Evolutionary conservation across 1,284 basidiomycete species (phyloP).

Genomic region (Takashimella tepidaria): DNA sequence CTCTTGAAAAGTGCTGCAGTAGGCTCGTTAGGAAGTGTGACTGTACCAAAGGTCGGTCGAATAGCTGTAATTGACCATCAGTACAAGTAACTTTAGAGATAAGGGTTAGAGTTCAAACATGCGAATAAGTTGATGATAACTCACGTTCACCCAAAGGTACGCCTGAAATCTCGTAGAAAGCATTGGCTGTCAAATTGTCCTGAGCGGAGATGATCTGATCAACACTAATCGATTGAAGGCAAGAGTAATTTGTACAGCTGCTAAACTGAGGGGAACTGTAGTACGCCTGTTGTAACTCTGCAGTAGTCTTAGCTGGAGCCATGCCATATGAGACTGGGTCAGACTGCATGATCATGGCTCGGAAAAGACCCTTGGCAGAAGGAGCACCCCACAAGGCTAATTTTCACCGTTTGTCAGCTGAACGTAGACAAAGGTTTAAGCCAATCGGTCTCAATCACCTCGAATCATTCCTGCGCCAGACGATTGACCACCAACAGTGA

Average conservation of each 20-base stretch:
- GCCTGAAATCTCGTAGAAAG: slow-evolving; percentile 19
- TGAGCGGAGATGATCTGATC: slow-evolving; percentile 55
- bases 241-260: slow-evolving; percentile 39
- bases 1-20: slow-evolving; percentile 62
- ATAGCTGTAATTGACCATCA: slow-evolving; percentile 30
- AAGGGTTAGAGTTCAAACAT: neutral
- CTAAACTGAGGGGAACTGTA: slow-evolving; percentile 50
- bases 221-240: slow-evolving; percentile 55
- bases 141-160: slow-evolving; percentile 28
- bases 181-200: slow-evolving; percentile 50
- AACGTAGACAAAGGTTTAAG: no score
- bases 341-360: slow-evolving; percentile 71
- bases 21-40: slow-evolving; percentile 47
- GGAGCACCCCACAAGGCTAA: slow-evolving; percentile 62
- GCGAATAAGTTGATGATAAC: neutral
- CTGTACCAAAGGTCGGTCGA: slow-evolving; percentile 31
- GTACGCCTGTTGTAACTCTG: slow-evolving; percentile 55
- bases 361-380: slow-evolving; percentile 61
- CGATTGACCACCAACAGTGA: slow-evolving; percentile 84
- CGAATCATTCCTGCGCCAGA: slow-evolving; percentile 76
- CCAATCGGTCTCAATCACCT: no score
- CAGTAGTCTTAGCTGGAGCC: slow-evolving; percentile 55
- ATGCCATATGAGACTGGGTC: slow-evolving; percentile 52
- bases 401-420: no score
- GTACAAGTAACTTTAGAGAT: neutral